A percentile compares a stretch with the other conserved stretches of the same genome.
These are phyloP conservation scores for Globisporangium cederbergense DNA, from an alignment of 352 stramenopile genomes.

Conservation along the genomic window DNA sequence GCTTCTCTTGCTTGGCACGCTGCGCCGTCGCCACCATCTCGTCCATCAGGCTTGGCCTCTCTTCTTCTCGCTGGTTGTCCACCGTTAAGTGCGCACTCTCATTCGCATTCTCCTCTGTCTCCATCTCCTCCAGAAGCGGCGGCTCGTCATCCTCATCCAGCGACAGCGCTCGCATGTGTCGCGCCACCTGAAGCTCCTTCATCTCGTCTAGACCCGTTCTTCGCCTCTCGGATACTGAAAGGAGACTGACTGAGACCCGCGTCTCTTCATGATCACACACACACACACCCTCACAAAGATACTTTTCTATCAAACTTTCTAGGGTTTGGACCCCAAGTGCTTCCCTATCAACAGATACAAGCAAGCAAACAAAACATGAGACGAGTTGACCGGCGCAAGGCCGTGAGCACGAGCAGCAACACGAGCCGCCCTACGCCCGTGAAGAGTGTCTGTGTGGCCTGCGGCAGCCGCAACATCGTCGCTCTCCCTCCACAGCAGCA, in stretches of 20 bases:
- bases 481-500: neutral
- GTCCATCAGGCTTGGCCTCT: constrained; percentile 57
- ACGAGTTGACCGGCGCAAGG: constrained; percentile 4
- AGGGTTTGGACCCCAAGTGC: constrained; percentile 11
- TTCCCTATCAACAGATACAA: neutral
- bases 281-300: neutral
- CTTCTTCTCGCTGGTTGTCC: constrained; percentile 28
- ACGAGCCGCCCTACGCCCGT: constrained; percentile 14
- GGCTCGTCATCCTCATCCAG: constrained; percentile 43
- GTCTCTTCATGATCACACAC: neutral
- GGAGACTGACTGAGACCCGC: neutral
- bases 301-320: constrained; percentile 7
- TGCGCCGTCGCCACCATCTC: constrained; percentile 65
- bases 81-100: neutral
- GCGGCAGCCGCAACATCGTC: constrained; percentile 39
- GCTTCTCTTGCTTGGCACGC: constrained; percentile 49
- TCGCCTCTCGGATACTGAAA: constrained; percentile 1
- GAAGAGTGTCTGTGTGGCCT: constrained; percentile 51
- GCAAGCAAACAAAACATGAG: neutral
- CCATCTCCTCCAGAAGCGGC: constrained; percentile 39
- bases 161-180: constrained; percentile 11
- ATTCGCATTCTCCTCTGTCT: constrained; percentile 9
- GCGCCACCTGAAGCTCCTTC: constrained; percentile 7
- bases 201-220: constrained; percentile 1
- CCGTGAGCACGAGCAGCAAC: constrained; percentile 3